A percentile compares a stretch with the other conserved stretches of the same genome.
Evolutionary conservation across 2,329 filamentous ascomycete genomes (phyloP).

Genomic region (Cercospora janseana): DNA sequence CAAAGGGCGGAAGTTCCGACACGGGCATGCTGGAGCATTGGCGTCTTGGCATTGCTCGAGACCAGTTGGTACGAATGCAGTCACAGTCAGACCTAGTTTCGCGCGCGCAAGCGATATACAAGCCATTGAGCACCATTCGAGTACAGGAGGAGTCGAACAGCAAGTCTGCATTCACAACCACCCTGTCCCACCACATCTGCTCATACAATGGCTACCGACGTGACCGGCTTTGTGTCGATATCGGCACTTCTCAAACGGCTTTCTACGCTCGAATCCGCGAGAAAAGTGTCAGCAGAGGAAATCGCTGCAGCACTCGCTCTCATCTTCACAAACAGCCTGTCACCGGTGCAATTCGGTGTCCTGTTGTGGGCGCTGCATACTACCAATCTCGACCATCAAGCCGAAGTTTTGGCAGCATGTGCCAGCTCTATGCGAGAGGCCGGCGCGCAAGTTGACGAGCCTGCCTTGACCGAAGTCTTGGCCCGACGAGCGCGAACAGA

Average conservation of each 20-base stretch:
- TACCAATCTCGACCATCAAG: constrained; percentile 76
- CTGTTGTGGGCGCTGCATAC: constrained; percentile 90
- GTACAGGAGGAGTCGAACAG: too few relatives aligned
- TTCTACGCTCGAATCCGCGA: constrained; percentile 47
- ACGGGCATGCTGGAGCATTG: constrained; percentile 1
- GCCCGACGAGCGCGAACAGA: constrained; percentile 60
- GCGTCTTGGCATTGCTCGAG: not conserved
- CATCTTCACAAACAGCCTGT: constrained; percentile 87
- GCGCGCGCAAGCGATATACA: too few relatives aligned
- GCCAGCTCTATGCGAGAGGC: constrained; percentile 80
- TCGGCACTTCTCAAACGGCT: constrained; percentile 71
- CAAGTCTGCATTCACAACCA: too few relatives aligned
- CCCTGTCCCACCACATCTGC: too few relatives aligned
- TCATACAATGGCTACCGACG: constrained; percentile 20
- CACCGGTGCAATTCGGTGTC: constrained; percentile 82
- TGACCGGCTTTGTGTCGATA: constrained; percentile 50
- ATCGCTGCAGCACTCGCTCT: constrained; percentile 86
- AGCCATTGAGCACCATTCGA: too few relatives aligned
- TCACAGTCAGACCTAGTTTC: constrained; percentile 4
- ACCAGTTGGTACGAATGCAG: not conserved
- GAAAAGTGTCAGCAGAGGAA: constrained; percentile 66
- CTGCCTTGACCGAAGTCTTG: constrained; percentile 61
- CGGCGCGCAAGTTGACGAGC: constrained; percentile 67
- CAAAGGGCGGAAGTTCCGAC: not conserved
- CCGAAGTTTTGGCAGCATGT: constrained; percentile 83